Evolutionary conservation across 768 basidiomycete species (phyloP).

Genomic region (Naganishia onofrii): DNA sequence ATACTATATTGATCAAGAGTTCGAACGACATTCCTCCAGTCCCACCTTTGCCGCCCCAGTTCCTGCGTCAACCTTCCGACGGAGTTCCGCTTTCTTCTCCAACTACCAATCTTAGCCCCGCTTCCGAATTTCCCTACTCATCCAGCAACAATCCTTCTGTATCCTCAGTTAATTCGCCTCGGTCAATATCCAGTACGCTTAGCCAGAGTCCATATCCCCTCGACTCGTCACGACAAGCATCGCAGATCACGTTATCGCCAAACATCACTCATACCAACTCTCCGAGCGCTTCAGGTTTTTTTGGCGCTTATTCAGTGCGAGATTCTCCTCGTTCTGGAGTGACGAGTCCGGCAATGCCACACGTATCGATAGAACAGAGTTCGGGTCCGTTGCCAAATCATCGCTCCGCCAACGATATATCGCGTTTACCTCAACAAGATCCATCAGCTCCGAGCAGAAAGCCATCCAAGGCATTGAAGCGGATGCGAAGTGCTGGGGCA

Average conservation of each 20-base stretch:
- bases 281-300: constrained; percentile 2
- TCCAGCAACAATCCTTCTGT: neutral
- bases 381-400: neutral
- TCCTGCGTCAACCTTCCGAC: constrained; percentile 5
- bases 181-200: neutral
- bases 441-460: neutral
- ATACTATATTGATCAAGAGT: constrained; percentile 64
- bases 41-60: constrained; percentile 54
- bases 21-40: constrained; percentile 54
- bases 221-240: constrained; percentile 14
- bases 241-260: constrained; percentile 3
- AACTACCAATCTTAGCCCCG: neutral
- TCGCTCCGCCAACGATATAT: neutral
- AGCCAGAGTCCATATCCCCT: constrained; percentile 10
- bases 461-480: constrained; percentile 10
- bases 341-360: neutral
- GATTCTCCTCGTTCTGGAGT: constrained; percentile 8
- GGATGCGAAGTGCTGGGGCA: constrained; percentile 45
- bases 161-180: neutral
- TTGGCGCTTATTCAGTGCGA: neutral
- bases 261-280: neutral
- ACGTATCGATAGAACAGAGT: neutral
- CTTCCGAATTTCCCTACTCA: constrained; percentile 4
- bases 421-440: neutral
- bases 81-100: constrained; percentile 1